These are phyloP conservation scores for Trypanosoma scelopori DNA, from an alignment of 208 protist genomes.

Conservation along the genomic window DNA sequence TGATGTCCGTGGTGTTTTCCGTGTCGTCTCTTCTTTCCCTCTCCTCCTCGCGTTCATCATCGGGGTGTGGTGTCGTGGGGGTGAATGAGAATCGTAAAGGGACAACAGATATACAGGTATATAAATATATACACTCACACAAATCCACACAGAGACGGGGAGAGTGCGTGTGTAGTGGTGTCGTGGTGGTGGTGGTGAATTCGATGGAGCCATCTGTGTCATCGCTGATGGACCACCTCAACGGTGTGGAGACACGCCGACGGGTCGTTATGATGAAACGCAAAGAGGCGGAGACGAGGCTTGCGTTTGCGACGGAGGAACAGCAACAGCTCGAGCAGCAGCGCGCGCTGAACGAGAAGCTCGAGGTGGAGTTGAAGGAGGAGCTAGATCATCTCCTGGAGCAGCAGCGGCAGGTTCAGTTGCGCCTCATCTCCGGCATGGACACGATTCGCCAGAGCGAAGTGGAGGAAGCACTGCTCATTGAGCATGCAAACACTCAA, in stretches of 20 bases:
- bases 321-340: constrained; percentile 44
- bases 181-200: background rate
- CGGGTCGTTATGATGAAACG: constrained; percentile 64
- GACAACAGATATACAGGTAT: background rate
- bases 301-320: constrained; percentile 51
- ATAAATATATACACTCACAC: too few species aligned
- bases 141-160: too few species aligned
- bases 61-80: too few species aligned
- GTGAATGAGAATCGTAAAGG: background rate
- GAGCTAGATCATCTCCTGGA: constrained; percentile 53
- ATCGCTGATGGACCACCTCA: constrained; percentile 72
- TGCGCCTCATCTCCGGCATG: constrained; percentile 49
- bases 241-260: constrained; percentile 72
- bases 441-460: constrained; percentile 62
- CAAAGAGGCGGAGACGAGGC: constrained; percentile 68
- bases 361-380: constrained; percentile 45
- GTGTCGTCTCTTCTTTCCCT: background rate
- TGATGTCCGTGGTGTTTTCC: background rate
- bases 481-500: constrained; percentile 29
- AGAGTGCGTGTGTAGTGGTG: background rate
- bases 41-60: too few species aligned
- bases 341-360: constrained; percentile 30
- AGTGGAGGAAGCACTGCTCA: constrained; percentile 67
- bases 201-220: constrained; percentile 49
- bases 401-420: constrained; percentile 65